Percentiles rank a stretch among this genome's conserved stretches.
These are phyloP conservation scores for Ceratocystis cubensis DNA, from an alignment of 2,329 filamentous ascomycete genomes.

Conservation along the genomic window DNA sequence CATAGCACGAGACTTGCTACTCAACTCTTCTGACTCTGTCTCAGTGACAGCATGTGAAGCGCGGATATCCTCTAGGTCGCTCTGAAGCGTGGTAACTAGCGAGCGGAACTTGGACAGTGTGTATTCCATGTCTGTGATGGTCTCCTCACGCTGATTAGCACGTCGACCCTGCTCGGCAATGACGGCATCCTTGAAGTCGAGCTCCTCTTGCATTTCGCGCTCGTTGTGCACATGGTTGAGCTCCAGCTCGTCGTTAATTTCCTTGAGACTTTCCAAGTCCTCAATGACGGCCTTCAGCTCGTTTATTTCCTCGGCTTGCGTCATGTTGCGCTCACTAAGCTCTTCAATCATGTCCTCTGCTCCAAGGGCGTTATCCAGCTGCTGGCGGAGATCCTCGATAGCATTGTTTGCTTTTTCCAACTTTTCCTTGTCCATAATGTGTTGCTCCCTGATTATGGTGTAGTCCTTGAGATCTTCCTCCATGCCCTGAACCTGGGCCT, in stretches of 20 bases:
- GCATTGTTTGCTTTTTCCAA: conserved; percentile 59
- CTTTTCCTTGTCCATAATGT: conserved; percentile 58
- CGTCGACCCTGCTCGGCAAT: conserved; percentile 70
- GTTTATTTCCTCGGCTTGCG: conserved; percentile 68
- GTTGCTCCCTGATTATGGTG: conserved; percentile 53
- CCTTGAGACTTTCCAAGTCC: conserved; percentile 77
- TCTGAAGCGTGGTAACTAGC: conserved; percentile 72
- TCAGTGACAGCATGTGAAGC: conserved; percentile 88
- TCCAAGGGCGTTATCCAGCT: conserved; percentile 76
- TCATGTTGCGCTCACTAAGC: conserved; percentile 75
- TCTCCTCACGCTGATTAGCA: conserved; percentile 62
- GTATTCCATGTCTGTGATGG: conserved; percentile 78
- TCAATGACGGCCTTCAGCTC: conserved; percentile 71
- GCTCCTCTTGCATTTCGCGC: conserved; percentile 85
- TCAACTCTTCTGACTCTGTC: conserved; percentile 81
- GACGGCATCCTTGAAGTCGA: conserved; percentile 75
- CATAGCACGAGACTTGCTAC: conserved; percentile 79
- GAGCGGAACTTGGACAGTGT: conserved; percentile 80
- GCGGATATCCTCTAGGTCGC: conserved; percentile 80
- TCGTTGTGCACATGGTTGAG: conserved; percentile 85
- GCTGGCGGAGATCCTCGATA: conserved; percentile 76
- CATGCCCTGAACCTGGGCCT: conserved; percentile 59
- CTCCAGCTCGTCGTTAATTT: conserved; percentile 90
- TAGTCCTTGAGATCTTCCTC: conserved; percentile 62
- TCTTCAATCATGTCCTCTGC: conserved; percentile 93